Evolutionary conservation across 2,329 filamentous ascomycete species (phyloP), one percentile per base, ranked within the genome.

Genomic region (Phaeosphaeriaceae sp.): DNA sequence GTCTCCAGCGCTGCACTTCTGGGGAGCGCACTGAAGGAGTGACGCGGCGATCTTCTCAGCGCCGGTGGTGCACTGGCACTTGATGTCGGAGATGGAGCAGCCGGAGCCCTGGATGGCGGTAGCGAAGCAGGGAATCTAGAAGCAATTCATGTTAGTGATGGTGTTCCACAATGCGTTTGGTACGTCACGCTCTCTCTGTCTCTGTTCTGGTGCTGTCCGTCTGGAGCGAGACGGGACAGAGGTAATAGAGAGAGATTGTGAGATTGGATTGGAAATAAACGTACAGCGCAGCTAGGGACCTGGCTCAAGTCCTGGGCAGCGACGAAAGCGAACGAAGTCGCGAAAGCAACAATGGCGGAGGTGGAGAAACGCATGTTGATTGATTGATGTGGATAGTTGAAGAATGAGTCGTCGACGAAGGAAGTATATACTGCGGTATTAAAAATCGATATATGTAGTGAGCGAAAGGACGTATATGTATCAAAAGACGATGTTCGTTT

Each of bases 51-150:
- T 78, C 33, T 63, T 67, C 21, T 71, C 57, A 17, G 67, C 67
- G 41, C 77, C 78, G 9, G 74, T 78, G 2, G 77, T 83, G 78
- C 85, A 86, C 67, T 84, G 83, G 79, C 85, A 87, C 51, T 69
- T 73, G 45, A 76, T 68, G 72, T 87, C 83, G 46, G 74, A 78
- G 56, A 80, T 57, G 15, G 57, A 63, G 72, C 85, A 87, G 67
- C 80, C 79, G 20, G 81, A 80, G n/a, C 74, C 70, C 19, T 73
- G 70, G 67, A 85, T 78, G 62, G 83, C 83, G 21, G 75, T 68
- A 47, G 74, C 67, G 67, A 86, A 77, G 76, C 84, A 87, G 53
- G 77, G 59, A 41, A 81, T 68, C 81, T 84, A 41, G 42, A 13
- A 27, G 10, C 1, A 7, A n/a, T n/a, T n/a, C n/a, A n/a, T n/a